These are phyloP conservation scores for Ramaria sp. DNA, from an alignment of 768 basidiomycete genomes.

Conservation along the genomic window DNA sequence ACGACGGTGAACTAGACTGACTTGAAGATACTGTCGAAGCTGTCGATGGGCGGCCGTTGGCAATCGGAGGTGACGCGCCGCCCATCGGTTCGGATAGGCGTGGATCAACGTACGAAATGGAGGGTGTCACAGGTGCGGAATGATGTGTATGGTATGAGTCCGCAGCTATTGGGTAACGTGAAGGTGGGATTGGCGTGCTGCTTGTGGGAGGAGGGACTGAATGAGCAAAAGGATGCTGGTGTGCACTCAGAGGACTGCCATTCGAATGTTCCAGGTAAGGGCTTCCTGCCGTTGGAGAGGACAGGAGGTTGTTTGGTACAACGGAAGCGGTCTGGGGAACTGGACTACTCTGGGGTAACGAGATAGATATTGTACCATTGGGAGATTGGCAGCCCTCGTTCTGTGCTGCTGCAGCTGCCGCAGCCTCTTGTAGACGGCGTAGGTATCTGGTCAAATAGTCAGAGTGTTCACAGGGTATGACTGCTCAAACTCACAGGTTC, in stretches of 20 bases:
- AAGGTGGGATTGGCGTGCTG: slow-evolving; percentile 38
- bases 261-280: slow-evolving; percentile 44
- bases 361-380: slow-evolving; percentile 15
- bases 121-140: slow-evolving; percentile 28
- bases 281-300: slow-evolving; percentile 18
- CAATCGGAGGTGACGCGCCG: slow-evolving; percentile 6
- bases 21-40: slow-evolving; percentile 9
- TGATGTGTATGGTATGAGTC: slow-evolving; percentile 34
- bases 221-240: slow-evolving; percentile 22
- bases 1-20: slow-evolving; percentile 3
- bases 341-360: slow-evolving; percentile 5
- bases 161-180: slow-evolving; percentile 59
- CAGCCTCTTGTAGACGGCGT: slow-evolving; percentile 65
- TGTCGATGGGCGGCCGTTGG: slow-evolving; percentile 22
- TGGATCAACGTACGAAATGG: slow-evolving; percentile 21
- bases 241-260: slow-evolving; percentile 22
- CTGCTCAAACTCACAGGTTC: slow-evolving; percentile 54
- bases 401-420: slow-evolving; percentile 42
- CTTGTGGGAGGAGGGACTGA: background rate
- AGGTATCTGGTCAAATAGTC: slow-evolving; percentile 42
- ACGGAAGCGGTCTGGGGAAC: background rate
- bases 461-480: slow-evolving; percentile 11
- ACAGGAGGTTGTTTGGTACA: background rate
- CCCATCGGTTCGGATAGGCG: slow-evolving; percentile 8
- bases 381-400: slow-evolving; percentile 28